Evolutionary conservation across 1,284 basidiomycete species (phyloP), one percentile per base, ranked within the genome.

Genomic region (Apiotrichum sp.): DNA sequence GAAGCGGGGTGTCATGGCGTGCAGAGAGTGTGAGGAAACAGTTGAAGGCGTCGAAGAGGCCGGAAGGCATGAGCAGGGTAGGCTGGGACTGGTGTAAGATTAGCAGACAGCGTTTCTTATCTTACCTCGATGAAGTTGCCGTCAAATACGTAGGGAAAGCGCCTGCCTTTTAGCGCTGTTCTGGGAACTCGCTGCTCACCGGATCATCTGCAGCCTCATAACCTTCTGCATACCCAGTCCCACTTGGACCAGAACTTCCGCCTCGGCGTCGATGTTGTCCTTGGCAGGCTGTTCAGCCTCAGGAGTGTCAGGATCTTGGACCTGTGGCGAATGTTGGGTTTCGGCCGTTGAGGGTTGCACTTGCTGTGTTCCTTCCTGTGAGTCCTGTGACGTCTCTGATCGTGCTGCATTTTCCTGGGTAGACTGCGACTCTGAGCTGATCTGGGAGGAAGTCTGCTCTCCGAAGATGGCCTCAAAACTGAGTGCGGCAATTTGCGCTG

Each of bases 81-180:
- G n/a, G 7, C 2, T 55, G 52, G 35, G 59, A 59, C 64, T 64
- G 48, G 4, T 10, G 16, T 53, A 16, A 58, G 56, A 4, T 22
- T 8, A 38, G 36, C 7, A 7, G 13, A 38, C 22, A 22, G 3
- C 10, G 29, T 16, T 38, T 16, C 35, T 2, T 3, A 13, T 14
- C 47, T 29, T 3, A 52, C 50, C 16, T 51, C 22, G 2, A 51
- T 16, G 44, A 55, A 54, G n/a, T 54, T 40, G 52, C 42, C 53
- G 7, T 45, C 58, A 41, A 69, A 67, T 10, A 69, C 56, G 14
- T 63, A 58, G 2, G 65, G 66, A 39, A 67, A 69, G 0, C 65
- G 65, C 22, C 67, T 69, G 22, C 22, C 22, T 22, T 22, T 22
- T 22, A 22, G 22, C 22, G 22, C 22, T 22, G 22, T 43, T 14